Evolutionary conservation across 768 basidiomycete species (phyloP).

Genomic region (Tubosaeta sp.): DNA sequence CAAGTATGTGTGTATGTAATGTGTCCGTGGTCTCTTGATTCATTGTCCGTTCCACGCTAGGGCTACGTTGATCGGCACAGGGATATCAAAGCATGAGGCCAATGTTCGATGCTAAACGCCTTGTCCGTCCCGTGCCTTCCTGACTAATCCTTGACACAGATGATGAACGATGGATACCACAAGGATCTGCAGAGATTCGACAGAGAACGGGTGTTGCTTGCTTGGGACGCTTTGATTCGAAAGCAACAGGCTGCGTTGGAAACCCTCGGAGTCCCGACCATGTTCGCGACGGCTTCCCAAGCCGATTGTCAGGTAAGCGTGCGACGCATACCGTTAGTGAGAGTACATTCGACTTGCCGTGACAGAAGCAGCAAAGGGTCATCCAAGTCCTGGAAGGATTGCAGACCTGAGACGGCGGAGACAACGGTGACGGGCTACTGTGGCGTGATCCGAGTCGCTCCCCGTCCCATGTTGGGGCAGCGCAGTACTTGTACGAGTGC

Average conservation of each 20-base stretch:
- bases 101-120: constrained; percentile 25
- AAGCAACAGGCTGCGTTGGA: constrained; percentile 67
- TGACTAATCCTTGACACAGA: constrained; percentile 42
- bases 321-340: background rate
- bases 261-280: constrained; percentile 60
- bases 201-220: constrained; percentile 58
- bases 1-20: constrained; percentile 50
- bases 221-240: constrained; percentile 72
- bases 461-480: background rate
- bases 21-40: background rate
- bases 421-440: background rate
- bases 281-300: constrained; percentile 53
- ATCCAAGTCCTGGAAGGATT: constrained; percentile 61
- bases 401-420: constrained; percentile 10
- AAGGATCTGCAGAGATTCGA: constrained; percentile 69
- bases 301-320: constrained; percentile 54
- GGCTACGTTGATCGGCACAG: constrained; percentile 60
- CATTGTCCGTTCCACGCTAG: constrained; percentile 33
- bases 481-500: background rate
- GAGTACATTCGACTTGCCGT: background rate
- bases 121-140: constrained; percentile 1
- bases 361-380: constrained; percentile 66
- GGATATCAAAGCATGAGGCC: constrained; percentile 62
- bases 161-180: constrained; percentile 58
- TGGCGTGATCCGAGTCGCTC: constrained; percentile 5